These are phyloP conservation scores for Gigaspora rosea DNA, from an alignment of 192 early-diverging fungal genomes.

Conservation along the genomic window DNA sequence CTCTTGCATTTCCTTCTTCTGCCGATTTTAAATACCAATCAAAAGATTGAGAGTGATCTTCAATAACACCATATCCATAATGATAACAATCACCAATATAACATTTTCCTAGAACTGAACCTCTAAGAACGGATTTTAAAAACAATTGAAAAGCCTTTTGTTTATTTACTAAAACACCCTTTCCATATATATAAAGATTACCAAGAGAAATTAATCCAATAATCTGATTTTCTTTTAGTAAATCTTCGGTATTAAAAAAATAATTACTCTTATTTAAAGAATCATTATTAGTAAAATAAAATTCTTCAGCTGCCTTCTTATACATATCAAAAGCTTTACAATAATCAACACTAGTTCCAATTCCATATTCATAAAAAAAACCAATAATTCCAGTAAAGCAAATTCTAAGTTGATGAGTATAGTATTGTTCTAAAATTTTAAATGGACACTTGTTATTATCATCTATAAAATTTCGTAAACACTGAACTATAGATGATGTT, in stretches of 20 bases:
- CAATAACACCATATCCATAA: slow-evolving; percentile 56
- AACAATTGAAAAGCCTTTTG: neutral
- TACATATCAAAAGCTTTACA: neutral
- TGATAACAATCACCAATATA: slow-evolving; percentile 62
- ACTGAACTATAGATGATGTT: neutral
- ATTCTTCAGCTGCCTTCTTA: neutral
- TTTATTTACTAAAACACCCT: neutral
- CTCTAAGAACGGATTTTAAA: slow-evolving; percentile 51
- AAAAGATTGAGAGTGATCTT: slow-evolving; percentile 50
- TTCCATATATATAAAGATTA: neutral
- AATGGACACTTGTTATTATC: neutral
- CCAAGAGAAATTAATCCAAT: neutral
- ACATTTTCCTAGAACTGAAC: slow-evolving; percentile 55
- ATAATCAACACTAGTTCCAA: neutral
- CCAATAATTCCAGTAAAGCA: neutral
- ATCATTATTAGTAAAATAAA: neutral
- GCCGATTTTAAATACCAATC: slow-evolving; percentile 66
- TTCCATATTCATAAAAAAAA: neutral
- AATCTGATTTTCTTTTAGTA: neutral
- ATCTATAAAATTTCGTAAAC: neutral
- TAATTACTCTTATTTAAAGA: neutral
- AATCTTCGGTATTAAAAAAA: neutral
- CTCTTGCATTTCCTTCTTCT: slow-evolving; percentile 55
- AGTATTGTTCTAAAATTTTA: neutral
- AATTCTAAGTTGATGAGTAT: neutral